phyloP scores from a whole-genome alignment of 352 stramenopile genomes.

The Pythium periplocum region DNA sequence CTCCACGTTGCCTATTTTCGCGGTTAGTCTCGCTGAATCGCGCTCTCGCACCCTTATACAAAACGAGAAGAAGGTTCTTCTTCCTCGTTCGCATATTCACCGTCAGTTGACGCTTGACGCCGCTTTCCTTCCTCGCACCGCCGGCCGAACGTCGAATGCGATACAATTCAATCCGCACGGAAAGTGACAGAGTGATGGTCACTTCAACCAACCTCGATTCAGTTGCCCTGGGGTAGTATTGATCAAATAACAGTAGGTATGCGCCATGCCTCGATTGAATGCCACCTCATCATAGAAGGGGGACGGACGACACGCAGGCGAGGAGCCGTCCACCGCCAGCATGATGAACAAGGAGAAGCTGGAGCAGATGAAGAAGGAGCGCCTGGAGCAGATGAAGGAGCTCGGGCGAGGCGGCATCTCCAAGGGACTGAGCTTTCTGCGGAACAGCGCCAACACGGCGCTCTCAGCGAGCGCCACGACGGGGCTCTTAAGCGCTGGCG shows the following conservation, averaged over 20 bases:
- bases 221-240: neutral
- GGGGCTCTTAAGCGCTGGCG: slow-evolving; percentile 8
- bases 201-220: neutral
- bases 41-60: no score
- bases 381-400: slow-evolving; percentile 87
- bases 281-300: neutral
- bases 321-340: neutral
- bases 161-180: no score
- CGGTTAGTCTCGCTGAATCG: no score
- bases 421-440: slow-evolving; percentile 79
- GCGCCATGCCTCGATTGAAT: no score
- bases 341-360: slow-evolving; percentile 30
- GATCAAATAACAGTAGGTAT: neutral
- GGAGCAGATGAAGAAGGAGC: slow-evolving; percentile 82
- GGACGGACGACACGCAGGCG: neutral
- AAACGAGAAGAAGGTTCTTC: no score
- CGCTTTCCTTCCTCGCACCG: no score
- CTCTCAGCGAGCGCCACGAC: slow-evolving; percentile 10
- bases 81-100: no score
- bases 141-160: no score
- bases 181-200: no score
- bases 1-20: no score
- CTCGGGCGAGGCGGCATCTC: slow-evolving; percentile 62
- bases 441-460: slow-evolving; percentile 30
- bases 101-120: no score